Evolutionary conservation across 1,284 basidiomycete genomes (phyloP).

Genomic region (Trichosporon faecale): DNA sequence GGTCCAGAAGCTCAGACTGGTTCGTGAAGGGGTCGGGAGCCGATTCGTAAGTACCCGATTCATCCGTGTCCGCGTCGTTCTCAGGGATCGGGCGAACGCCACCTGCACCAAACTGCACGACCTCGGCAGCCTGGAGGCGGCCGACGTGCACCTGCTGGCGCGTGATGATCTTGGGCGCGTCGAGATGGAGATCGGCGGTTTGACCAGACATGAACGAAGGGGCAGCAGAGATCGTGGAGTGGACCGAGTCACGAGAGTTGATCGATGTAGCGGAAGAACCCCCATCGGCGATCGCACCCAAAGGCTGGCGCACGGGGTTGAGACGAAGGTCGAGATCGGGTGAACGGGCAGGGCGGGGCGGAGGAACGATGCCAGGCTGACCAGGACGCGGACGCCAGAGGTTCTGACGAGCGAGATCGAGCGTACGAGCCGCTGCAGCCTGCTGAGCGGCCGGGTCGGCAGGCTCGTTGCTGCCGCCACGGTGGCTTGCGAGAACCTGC

Average conservation of each 20-base stretch:
- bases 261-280: slow-evolving; percentile 10
- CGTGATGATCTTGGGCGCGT: slow-evolving; percentile 52
- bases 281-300: slow-evolving; percentile 14
- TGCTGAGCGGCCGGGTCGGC: slow-evolving; percentile 15
- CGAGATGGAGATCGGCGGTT: slow-evolving; percentile 45
- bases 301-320: slow-evolving; percentile 23
- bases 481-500: slow-evolving; percentile 13
- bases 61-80: slow-evolving; percentile 5
- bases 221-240: slow-evolving; percentile 37
- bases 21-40: slow-evolving; percentile 22
- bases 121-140: slow-evolving; percentile 49
- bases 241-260: slow-evolving; percentile 36
- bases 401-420: slow-evolving; percentile 47
- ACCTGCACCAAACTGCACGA: slow-evolving; percentile 42
- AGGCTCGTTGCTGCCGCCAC: slow-evolving; percentile 18
- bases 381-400: slow-evolving; percentile 32
- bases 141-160: slow-evolving; percentile 49
- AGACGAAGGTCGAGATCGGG: slow-evolving; percentile 51
- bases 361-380: slow-evolving; percentile 25
- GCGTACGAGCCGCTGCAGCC: slow-evolving; percentile 35
- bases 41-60: neutral
- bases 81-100: slow-evolving; percentile 6
- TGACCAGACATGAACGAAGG: slow-evolving; percentile 49
- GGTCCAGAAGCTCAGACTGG: slow-evolving; percentile 10
- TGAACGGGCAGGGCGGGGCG: slow-evolving; percentile 46